Evolutionary conservation across 2,329 filamentous ascomycete species (phyloP).

Genomic region (Bipolaris victoriae): DNA sequence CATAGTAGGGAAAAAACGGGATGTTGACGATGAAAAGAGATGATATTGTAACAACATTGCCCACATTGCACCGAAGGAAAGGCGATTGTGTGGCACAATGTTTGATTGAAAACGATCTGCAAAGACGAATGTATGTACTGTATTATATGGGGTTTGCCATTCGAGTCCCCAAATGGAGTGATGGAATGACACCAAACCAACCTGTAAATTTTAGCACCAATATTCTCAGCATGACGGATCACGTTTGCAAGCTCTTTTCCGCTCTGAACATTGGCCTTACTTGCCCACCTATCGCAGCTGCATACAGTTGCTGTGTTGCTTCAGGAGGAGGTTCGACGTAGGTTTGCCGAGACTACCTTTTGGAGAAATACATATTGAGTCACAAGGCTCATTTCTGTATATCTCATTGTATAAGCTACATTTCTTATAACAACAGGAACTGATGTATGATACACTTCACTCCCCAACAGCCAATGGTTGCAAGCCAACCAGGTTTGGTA

Average conservation of each 20-base stretch:
- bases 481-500: constrained; percentile 6
- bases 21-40: constrained; percentile 14
- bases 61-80: neutral
- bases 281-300: neutral
- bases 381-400: accelerated
- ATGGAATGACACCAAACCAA: neutral
- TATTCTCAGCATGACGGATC: neutral
- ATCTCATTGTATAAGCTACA: neutral
- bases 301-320: neutral
- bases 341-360: too few relatives aligned
- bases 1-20: neutral
- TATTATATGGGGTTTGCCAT: constrained; percentile 9
- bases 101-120: neutral
- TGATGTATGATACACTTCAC: neutral
- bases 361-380: too few relatives aligned
- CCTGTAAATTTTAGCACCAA: neutral
- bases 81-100: neutral
- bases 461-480: neutral
- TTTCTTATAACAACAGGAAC: neutral
- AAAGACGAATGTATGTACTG: constrained; percentile 7
- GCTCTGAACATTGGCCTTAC: neutral
- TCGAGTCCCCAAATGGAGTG: constrained; percentile 2
- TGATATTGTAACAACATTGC: constrained; percentile 14
- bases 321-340: neutral
- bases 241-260: too few relatives aligned